Base-by-base conservation (phyloP, 108 stramenopile species). In the Nitzschia inconspicua region DNA sequence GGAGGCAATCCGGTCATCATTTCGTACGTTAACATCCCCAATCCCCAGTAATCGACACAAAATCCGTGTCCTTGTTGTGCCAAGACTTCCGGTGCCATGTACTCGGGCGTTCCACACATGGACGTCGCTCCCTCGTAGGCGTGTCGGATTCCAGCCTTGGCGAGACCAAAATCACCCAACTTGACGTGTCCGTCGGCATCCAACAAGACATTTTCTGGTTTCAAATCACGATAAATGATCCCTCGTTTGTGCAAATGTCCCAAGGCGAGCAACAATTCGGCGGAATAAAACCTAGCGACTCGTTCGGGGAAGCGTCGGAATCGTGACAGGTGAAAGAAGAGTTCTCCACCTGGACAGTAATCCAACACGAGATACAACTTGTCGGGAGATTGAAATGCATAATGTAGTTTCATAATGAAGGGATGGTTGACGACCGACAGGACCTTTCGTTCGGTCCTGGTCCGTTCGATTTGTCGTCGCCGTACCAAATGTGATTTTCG, bases 1-100 rank as follows among this genome's bases (percentile, higher is more conserved):
- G 96, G 98, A 7, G 95, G 95, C 23, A 97, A 73, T 22, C 95
- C 95, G n/a, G 97, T 98, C 82, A 97, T 93, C 96, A 97, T 96
- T 80, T 98, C 96, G 70, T 86, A 95, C 23, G 84, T 51, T 16
- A 97, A 65, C 96, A 98, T 96, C 4, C 98, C 98, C 16, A 98
- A 72, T 37, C 92, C 91, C 96, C 96, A 98, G 52, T 89, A 96
- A 64, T 96, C 95, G 9, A 91, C 95, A 56, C 88, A 87, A 47
- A 91, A 90, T 23, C 92, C 92, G 70, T 96, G 91, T 29, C 88
- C 87, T 22, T 69, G 60, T 46, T 85, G 85, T 27, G 72, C 68
- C 28, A 97, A 39, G 14, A 96, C 89, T 65, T 99, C 98, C 0
- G 98, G 98, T 28, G 96, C 95, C 91, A 99, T 96, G 78, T 97